These are phyloP conservation scores for Logfia minima DNA, from an alignment of 129 eudicot genomes.

Conservation along the genomic window DNA sequence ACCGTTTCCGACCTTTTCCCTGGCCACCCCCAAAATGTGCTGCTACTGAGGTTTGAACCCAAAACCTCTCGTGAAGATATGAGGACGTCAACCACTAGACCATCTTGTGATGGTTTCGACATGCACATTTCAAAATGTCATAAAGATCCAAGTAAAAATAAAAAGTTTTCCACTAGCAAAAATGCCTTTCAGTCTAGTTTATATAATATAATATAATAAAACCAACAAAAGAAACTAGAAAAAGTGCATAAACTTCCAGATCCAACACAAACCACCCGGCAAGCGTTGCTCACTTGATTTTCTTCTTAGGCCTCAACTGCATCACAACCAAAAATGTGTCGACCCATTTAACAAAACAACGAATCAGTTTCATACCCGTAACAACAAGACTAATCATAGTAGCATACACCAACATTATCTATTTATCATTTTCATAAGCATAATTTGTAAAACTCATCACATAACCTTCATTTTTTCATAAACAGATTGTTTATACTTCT, in stretches of 20 bases:
- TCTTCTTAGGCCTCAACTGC: conserved; percentile 56
- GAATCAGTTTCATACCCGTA: neutral
- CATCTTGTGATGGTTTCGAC: neutral
- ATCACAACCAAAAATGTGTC: neutral
- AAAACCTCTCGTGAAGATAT: too few species aligned
- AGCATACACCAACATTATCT: neutral
- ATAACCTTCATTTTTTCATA: too few species aligned
- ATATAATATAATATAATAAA: neutral
- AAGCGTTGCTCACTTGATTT: conserved; percentile 30
- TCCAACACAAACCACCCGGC: neutral
- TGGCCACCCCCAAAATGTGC: too few species aligned
- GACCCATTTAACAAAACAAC: neutral
- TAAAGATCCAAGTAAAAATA: neutral
- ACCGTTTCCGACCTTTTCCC: too few species aligned
- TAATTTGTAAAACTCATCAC: too few species aligned
- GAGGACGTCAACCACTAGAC: too few species aligned
- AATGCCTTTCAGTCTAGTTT: neutral
- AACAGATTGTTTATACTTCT: too few species aligned
- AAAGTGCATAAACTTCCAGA: conserved; percentile 1
- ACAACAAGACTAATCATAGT: neutral
- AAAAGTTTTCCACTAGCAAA: neutral
- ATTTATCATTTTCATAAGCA: neutral
- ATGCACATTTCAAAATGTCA: neutral
- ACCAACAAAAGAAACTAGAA: neutral
- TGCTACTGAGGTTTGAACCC: too few species aligned